phyloP scores from a whole-genome alignment of 257 asterid species.

The Knoxia roxburghii region DNA sequence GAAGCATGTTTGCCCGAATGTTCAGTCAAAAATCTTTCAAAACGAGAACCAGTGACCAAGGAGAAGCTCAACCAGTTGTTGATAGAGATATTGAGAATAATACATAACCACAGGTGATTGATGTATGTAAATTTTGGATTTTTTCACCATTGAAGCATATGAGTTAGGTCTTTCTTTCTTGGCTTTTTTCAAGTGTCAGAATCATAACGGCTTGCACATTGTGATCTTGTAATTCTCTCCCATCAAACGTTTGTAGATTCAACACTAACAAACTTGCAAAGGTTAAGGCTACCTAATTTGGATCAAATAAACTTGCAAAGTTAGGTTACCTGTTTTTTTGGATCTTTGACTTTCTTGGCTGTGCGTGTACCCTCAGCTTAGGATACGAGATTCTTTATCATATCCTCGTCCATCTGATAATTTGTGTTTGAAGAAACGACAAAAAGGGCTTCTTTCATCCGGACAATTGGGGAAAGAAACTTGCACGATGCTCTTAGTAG shows the following conservation, averaged over 20 bases:
- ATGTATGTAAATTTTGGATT: neutral
- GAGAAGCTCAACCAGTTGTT: constrained; percentile 35
- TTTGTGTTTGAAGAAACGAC: neutral
- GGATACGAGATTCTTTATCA: too few species aligned
- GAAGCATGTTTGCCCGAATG: constrained; percentile 51
- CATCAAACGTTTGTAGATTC: neutral
- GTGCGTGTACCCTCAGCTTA: too few species aligned
- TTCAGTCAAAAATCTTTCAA: constrained; percentile 60
- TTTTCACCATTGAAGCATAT: neutral
- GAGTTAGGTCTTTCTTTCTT: neutral
- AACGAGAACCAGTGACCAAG: constrained; percentile 28
- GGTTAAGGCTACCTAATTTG: too few species aligned
- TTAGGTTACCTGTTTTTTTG: neutral
- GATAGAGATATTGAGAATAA: constrained; percentile 44
- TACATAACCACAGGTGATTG: neutral
- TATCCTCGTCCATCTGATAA: too few species aligned
- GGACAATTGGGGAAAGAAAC: neutral
- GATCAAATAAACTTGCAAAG: too few species aligned
- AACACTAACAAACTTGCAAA: neutral
- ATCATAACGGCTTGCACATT: neutral
- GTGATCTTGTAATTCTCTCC: neutral
- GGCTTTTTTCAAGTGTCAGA: neutral
- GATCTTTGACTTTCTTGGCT: too few species aligned
- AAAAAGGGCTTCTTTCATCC: too few species aligned
- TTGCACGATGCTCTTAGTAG: too few species aligned